Evolutionary conservation across 768 basidiomycete species (phyloP), one percentile per base, ranked within the genome.

Genomic region (Gloeopeniophorella convolvens): DNA sequence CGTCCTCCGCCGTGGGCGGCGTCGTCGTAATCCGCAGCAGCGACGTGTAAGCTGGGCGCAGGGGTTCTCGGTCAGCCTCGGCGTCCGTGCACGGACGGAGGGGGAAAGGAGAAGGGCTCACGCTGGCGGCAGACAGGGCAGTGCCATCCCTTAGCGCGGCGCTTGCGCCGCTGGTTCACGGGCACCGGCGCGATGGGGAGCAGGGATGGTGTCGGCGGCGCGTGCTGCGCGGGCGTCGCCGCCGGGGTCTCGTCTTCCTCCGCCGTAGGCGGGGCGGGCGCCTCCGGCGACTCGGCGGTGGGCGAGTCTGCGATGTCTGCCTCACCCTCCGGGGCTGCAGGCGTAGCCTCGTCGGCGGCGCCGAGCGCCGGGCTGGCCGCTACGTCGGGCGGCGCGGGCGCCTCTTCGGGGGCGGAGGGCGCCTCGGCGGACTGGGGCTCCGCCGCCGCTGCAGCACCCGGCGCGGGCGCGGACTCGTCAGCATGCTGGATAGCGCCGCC

Each of bases 111-210:
- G 9, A 11, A 43, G 28, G 43, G 76, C 89, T 66, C 63, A 93
- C 90, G 91, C 75, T 93, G 92, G 58, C 93, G 79, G 66, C 93
- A 95, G 42, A 97, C 89, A 24, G 93, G 93, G 65, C 93, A 97
- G 76, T 87, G 90, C 93, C 93, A 97, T 5, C 93, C 93, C 68
- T 97, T 97, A 0, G 90, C 87, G 70, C 90, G 94, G 59, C 91
- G 76, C 73, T 92, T 94, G 63, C 92, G 74, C 54, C 90, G 75
- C 4, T 76, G 66, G 49, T 73, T 71, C 13, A 72, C 66, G 26
- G 68, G 57, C 10, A 57, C 46, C 0, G 40, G 36, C 4, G 54
- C 37, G 27, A 48, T 49, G 7, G 59, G 57, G 31, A 48, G 36
- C 11, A 51, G 41, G 34, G 49, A 36, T 35, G 58, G 18, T 11